Evolutionary conservation across 2,329 filamentous ascomycete species (phyloP).

Genomic region (Leptographium procerum): DNA sequence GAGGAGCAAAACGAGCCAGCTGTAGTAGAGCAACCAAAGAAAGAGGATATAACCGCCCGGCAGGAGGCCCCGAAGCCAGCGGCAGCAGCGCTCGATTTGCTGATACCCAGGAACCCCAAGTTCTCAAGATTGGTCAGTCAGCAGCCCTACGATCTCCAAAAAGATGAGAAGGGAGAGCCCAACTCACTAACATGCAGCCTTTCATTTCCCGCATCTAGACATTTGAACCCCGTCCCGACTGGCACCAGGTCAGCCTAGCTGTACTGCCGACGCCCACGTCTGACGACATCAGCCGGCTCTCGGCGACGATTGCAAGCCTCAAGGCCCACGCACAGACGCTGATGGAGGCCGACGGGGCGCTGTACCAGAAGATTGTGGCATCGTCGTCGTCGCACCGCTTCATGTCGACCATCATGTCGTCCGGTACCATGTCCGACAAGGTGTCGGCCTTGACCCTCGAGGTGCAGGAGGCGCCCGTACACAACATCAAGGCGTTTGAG

Average conservation of each 20-base stretch:
- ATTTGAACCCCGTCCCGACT: conserved; percentile 47
- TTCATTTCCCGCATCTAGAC: conserved; percentile 26
- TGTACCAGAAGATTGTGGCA: conserved; percentile 62
- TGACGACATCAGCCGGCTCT: conserved; percentile 33
- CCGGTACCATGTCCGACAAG: conserved; percentile 92
- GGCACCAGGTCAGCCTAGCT: conserved; percentile 36
- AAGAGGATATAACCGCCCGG: conserved; percentile 25
- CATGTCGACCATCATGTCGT: conserved; percentile 92
- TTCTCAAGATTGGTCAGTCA: conserved; percentile 28
- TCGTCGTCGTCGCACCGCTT: conserved; percentile 89
- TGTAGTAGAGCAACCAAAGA: conserved; percentile 16
- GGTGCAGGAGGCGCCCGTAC: conserved; percentile 89
- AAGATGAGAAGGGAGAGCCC: background rate
- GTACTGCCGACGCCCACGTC: conserved; percentile 31
- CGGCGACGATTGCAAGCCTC: conserved; percentile 35
- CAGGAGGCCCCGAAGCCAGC: conserved; percentile 14
- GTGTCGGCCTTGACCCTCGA: conserved; percentile 89
- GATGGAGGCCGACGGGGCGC: conserved; percentile 64
- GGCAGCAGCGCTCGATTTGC: conserved; percentile 3
- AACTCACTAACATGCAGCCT: background rate
- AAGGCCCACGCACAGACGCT: conserved; percentile 63
- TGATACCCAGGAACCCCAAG: conserved; percentile 13
- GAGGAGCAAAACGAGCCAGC: conserved; percentile 26
- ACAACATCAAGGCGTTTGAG: conserved; percentile 84
- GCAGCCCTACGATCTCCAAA: conserved; percentile 11